phyloP scores from a whole-genome alignment of 371 early-diverging fungal genomes.

The Zancudomyces culisetae region DNA sequence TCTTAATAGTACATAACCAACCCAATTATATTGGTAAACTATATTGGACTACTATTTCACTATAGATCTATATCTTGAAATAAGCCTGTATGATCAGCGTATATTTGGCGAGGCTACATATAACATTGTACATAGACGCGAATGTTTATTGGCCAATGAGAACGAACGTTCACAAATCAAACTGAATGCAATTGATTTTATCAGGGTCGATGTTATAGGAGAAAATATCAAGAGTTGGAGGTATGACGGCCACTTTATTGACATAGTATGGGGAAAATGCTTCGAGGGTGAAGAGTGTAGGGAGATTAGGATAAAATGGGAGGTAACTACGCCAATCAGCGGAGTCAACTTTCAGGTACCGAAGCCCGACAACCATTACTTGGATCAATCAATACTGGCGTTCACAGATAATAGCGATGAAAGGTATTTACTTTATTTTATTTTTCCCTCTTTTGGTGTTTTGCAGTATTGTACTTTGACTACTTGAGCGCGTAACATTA shows the following conservation, averaged over 20 bases:
- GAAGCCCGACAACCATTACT: neutral
- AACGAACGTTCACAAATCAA: neutral
- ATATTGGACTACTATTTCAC: neutral
- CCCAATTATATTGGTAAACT: no score
- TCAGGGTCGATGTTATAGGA: neutral
- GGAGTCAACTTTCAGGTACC: neutral
- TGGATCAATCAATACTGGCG: neutral
- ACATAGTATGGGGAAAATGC: neutral
- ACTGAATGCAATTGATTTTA: slow-evolving; percentile 1
- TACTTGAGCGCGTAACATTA: neutral
- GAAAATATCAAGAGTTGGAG: neutral
- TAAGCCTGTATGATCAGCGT: neutral
- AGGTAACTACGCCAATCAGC: neutral
- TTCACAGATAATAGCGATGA: neutral
- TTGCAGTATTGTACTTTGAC: neutral
- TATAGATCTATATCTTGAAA: neutral
- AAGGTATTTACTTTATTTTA: neutral
- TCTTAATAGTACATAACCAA: no score
- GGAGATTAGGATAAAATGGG: neutral
- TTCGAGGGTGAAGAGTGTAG: neutral
- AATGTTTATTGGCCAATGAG: neutral
- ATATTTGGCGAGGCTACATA: neutral
- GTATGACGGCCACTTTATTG: neutral
- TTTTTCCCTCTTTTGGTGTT: neutral
- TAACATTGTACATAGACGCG: neutral